Percentiles rank a stretch among this genome's conserved stretches.
Conservation (phyloP, 2,329 filamentous ascomycete genomes). For the Coniochaeta sp. region DNA sequence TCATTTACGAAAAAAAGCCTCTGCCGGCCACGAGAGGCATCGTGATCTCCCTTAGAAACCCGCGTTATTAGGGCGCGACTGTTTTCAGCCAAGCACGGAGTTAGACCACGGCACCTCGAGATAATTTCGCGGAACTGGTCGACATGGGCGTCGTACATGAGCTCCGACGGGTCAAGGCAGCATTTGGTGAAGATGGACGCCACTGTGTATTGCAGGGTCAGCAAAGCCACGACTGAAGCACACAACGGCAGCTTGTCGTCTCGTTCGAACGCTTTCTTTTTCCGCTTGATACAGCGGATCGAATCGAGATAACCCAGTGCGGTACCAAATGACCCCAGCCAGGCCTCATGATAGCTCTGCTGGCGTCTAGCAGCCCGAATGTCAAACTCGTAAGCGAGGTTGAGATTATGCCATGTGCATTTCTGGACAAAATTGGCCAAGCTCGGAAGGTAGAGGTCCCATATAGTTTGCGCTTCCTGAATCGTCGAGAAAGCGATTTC, state of each 20-base stretch:
- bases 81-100: not conserved
- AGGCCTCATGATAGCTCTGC: not conserved
- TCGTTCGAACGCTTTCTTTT: not conserved
- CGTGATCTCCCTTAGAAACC: not conserved
- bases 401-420: not conserved
- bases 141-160: conserved; percentile 15
- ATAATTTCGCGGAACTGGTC: conserved; percentile 15
- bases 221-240: conserved; percentile 8
- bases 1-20: conserved; percentile 17
- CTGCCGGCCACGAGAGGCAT: not conserved
- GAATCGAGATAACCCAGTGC: not conserved
- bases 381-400: conserved; percentile 1
- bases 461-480: not conserved
- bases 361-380: not conserved
- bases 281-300: not conserved
- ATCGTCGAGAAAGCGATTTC: not conserved
- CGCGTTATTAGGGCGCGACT: not conserved
- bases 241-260: conserved; percentile 4
- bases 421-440: not conserved
- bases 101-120: conserved; percentile 6
- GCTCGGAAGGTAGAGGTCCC: not conserved
- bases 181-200: conserved; percentile 14
- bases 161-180: conserved; percentile 17
- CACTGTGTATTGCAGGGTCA: conserved; percentile 12
- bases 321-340: not conserved